Base-by-base conservation (phyloP, 2,329 filamentous ascomycete species). In the Fusarium tricinctum region DNA sequence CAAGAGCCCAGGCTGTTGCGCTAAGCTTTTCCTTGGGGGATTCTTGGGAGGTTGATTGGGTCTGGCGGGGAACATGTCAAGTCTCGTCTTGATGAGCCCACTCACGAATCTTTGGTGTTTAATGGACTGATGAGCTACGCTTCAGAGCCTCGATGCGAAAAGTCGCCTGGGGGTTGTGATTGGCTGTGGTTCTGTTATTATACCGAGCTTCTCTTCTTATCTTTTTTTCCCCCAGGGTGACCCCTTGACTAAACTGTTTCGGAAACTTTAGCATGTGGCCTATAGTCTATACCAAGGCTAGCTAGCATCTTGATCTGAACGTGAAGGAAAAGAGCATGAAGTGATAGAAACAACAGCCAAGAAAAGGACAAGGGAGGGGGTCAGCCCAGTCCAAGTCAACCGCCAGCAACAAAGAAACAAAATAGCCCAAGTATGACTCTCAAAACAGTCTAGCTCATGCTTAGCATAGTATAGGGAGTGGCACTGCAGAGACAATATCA, bases 401-500 rank as follows among this genome's bases (percentile, higher is more conserved):
- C n/a, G 39, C 33, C 30, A 20, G 40, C 13, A 45, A 61, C 46
- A 44, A 58, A 54, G 51, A 48, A 54, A 54, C 22, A 54, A 22
- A 30, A 30, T 12, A 12, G 10, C 28, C 8, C 8, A 26, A 26
- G 26, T 33, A 28, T 32, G 50, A 47, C 33, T 51, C 64, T 66
- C n/a, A 32, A 40, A 64, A 38, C 19, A 64, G 59, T 52, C 47
- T 64, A 64, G 59, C 52, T 43, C 58, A 60, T 35, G 59, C 59
- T 47, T 64, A 60, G 52, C 45, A 30, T 52, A 28, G 33, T 23
- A 42, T 42, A 42, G 40, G 26, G 32, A 30, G 54, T 17, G 30
- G 42, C 35, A 46, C 42, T 51, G 42, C 63, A 26, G 14, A 54
- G 30, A 53, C 30, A 54, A 51, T 65, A 65, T 60, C 38, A 58